Percentiles rank a stretch among this genome's conserved stretches.
Evolutionary conservation across 345 rosid species (phyloP).

Genomic region (Arabidopsis arenosa): DNA sequence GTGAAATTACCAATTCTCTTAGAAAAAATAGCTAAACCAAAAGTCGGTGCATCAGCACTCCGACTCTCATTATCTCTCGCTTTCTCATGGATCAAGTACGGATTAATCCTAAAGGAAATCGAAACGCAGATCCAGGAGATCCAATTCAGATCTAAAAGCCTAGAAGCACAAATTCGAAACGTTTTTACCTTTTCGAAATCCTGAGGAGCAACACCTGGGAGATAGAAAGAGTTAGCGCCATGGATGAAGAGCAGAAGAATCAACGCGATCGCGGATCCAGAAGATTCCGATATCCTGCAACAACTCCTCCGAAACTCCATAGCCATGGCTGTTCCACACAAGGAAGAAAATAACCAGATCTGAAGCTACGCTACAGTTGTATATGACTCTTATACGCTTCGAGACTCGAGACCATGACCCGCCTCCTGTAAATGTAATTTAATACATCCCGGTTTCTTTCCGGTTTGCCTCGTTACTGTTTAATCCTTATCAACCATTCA

Average conservation of each 20-base stretch:
- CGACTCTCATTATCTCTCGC: slow-evolving; percentile 16
- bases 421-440: neutral
- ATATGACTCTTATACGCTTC: slow-evolving; percentile 38
- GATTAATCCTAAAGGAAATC: neutral
- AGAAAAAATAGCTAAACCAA: neutral
- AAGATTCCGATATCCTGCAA: slow-evolving; percentile 33
- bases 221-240: slow-evolving; percentile 78
- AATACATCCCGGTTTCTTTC: slow-evolving; percentile 34
- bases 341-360: slow-evolving; percentile 40
- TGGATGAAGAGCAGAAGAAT: slow-evolving; percentile 58
- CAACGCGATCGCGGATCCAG: slow-evolving; percentile 43
- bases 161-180: slow-evolving; percentile 15
- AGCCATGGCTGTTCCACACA: slow-evolving; percentile 37
- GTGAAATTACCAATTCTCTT: neutral
- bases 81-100: slow-evolving; percentile 5
- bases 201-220: slow-evolving; percentile 97
- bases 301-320: slow-evolving; percentile 55
- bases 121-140: slow-evolving; percentile 33
- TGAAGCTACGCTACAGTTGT: slow-evolving; percentile 37
- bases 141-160: slow-evolving; percentile 42
- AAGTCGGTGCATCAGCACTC: slow-evolving; percentile 36
- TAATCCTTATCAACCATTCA: neutral
- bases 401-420: slow-evolving; percentile 27
- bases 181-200: slow-evolving; percentile 77
- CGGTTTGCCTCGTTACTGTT: slow-evolving; percentile 26